These are phyloP conservation scores for Prunus campanulata DNA, from an alignment of 306 rosid genomes.

Conservation along the genomic window DNA sequence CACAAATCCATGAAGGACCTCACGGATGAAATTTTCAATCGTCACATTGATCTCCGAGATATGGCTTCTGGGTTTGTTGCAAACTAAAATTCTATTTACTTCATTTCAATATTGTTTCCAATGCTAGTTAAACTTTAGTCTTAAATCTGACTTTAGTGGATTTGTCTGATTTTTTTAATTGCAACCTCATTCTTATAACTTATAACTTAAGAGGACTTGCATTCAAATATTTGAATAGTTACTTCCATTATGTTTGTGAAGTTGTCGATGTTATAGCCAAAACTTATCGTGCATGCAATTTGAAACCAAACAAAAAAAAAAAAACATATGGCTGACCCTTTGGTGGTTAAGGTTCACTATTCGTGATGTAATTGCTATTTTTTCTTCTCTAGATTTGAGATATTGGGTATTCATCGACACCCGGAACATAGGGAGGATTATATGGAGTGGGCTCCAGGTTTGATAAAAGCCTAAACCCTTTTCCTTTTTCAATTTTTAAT, in stretches of 20 bases:
- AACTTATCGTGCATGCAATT: neutral
- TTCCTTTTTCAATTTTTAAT: slow-evolving; percentile 4
- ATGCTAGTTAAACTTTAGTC: neutral
- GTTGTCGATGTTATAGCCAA: neutral
- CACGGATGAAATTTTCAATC: slow-evolving; percentile 65
- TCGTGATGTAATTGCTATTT: slow-evolving; percentile 25
- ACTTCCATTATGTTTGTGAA: neutral
- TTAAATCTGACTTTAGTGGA: neutral
- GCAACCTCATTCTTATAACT: neutral
- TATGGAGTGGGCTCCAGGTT: slow-evolving; percentile 99
- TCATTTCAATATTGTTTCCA: neutral
- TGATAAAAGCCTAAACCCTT: slow-evolving; percentile 27
- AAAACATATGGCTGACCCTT: neutral
- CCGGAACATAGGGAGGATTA: slow-evolving; percentile 89
- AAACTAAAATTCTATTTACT: slow-evolving; percentile 12
- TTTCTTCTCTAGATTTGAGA: slow-evolving; percentile 60
- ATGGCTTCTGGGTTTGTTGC: slow-evolving; percentile 87
- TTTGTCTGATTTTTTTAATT: neutral
- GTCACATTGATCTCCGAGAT: slow-evolving; percentile 67
- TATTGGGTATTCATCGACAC: slow-evolving; percentile 95
- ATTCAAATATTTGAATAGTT: neutral
- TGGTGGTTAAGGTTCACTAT: slow-evolving; percentile 14
- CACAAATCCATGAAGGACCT: slow-evolving; percentile 78
- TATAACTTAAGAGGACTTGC: neutral
- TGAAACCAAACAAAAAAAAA: too few species aligned